Evolutionary conservation across 192 early-diverging fungal genomes (phyloP), one percentile per base, ranked within the genome.

Genomic region (Backusella luteola): DNA sequence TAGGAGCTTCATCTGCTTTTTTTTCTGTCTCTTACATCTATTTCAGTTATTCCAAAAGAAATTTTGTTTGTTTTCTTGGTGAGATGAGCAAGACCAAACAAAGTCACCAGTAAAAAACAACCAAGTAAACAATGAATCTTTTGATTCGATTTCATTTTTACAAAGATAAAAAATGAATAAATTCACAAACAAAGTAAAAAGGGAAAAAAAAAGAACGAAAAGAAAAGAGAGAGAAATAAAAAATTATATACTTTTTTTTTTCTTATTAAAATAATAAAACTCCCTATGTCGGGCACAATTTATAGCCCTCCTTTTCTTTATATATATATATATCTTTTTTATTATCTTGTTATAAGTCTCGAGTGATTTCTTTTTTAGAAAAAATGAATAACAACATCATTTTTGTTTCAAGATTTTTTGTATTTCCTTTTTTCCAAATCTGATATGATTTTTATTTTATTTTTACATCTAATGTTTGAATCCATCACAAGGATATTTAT

Each of bases 101-200:
- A 29, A 14, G 29, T n/a, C 41, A 71, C 11, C 2, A 71, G 17
- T 7, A 26, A 7, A 71, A 46, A 29, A 44, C 21, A 71, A 14
- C 69, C 69, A 32, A 71, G 38, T 42, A 71, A 46, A 71, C 26
- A 71, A 46, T 71, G 42, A 34, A 71, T 32, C 29, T 26, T 23
- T 71, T 29, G 69, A 71, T 8, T 71, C 15, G 42, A 71, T 46
- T 71, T 71, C 69, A 71, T 71, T 38, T 69, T 21, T 39, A 69
- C n/a, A 38, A 38, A 21, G 21, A 23, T 39, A 12, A 69, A 26
- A 67, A 67, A 67, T 35, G 35, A 35, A 36, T n/a, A 36, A 38
- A 17, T 17, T 26, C 5, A 23, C 17, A 39, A 39, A 23, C 8
- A 71, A 46, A 49, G 29, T 19, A 9, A 44, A 34, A 46, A 44